Base-by-base conservation (phyloP, 2,329 filamentous ascomycete species). In the Periglandula ipomoeae region DNA sequence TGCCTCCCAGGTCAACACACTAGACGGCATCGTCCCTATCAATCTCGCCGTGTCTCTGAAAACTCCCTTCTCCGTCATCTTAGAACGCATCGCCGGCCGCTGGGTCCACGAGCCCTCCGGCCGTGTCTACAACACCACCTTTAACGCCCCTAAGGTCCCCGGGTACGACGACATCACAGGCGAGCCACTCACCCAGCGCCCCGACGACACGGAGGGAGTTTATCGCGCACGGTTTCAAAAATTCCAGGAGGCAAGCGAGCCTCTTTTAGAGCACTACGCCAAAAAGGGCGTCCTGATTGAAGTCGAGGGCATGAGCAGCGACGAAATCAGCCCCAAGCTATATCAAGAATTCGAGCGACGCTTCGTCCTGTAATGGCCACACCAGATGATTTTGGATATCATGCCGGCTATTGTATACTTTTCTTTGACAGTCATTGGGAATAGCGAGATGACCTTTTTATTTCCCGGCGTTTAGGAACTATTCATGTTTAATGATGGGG, bases 31-130 rank as follows among this genome's bases (percentile, higher is more conserved):
- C 30, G 79, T 97, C 27, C 89, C 91, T n/a, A 90, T 98, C 65
- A 98, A 98, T 68, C 79, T 96, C 52, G 93, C 89, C 44, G 84
- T 96, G 51, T 89, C 87, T 48, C 75, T 97, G 57, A 78, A 85
- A 61, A 97, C 91, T 0, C 93, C 93, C 0, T 80, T 87, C 30
- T 79, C 85, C 8, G 87, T 96, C 52, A 89, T 98, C 52, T 77
- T 97, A 55, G 82, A 89, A 58, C 85, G 93, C 48, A 96, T 98
- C 58, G 82, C 87, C 39, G 89, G 89, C 46, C 85, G 93, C 50
- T 96, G 90, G 90, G 85, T 96, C 37, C 93, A 98, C 67, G 86
- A 87, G 59, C 82, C 89, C 0, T 95, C 89, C 0, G 93, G 93
- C 1, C 79, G 93, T 24, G 85, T 96, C 15, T 98, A 98, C 74